A percentile compares a stretch with the other conserved stretches of the same genome.
Evolutionary conservation across 1,139 yeast genomes (phyloP).

Genomic region (Pneumocystis jirovecii): DNA sequence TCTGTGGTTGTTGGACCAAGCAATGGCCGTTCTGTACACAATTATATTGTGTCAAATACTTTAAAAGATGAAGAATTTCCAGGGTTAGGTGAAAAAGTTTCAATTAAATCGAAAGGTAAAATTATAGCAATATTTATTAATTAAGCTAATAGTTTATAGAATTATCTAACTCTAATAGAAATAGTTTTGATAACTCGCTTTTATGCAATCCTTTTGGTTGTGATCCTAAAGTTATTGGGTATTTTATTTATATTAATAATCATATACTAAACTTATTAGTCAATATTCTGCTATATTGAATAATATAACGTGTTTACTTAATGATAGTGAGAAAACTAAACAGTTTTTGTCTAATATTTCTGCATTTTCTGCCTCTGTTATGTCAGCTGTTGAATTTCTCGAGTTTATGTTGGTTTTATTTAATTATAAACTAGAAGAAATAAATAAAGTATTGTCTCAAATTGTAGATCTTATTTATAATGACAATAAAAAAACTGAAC

Average conservation of each 20-base stretch:
- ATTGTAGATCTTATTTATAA: constrained; percentile 7
- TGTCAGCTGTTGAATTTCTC: constrained; percentile 8
- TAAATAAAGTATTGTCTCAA: constrained; percentile 7
- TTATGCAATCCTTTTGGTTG: background rate
- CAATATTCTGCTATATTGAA: background rate
- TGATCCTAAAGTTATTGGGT: background rate
- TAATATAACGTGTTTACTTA: background rate
- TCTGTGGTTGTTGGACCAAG: background rate
- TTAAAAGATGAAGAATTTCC: background rate
- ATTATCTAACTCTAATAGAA: background rate
- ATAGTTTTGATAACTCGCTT: background rate
- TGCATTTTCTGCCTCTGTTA: constrained; percentile 6
- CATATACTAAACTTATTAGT: background rate
- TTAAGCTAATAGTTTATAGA: background rate
- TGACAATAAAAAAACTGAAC: constrained; percentile 8
- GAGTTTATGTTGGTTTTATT: constrained; percentile 4
- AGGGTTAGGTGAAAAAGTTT: background rate
- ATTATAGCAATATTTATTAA: background rate
- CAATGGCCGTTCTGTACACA: background rate
- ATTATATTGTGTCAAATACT: background rate
- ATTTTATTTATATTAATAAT: background rate
- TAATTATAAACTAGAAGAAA: constrained; percentile 1
- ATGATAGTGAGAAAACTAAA: constrained; percentile 6
- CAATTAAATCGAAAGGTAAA: background rate
- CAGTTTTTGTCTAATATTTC: constrained; percentile 7